These are phyloP conservation scores for Chlamydomonas urium DNA, from an alignment of 139 green algal species.

Conservation along the genomic window DNA sequence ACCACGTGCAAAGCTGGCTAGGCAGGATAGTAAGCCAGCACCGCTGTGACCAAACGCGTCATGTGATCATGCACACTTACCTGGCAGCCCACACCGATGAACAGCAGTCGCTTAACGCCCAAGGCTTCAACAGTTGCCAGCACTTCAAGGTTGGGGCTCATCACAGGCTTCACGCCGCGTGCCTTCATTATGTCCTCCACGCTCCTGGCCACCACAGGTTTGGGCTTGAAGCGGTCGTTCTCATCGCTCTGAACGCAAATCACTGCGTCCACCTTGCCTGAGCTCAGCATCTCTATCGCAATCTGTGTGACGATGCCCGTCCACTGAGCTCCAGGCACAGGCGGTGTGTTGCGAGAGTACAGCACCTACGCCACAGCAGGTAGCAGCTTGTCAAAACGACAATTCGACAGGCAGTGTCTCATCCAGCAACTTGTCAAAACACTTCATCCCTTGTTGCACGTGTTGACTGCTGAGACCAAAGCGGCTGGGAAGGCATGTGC, in stretches of 20 bases:
- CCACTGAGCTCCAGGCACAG: conserved; percentile 86
- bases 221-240: conserved; percentile 76
- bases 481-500: no score
- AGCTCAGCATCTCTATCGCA: conserved; percentile 73
- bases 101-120: conserved; percentile 73
- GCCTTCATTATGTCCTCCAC: conserved; percentile 83
- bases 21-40: no score
- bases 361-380: conserved; percentile 49
- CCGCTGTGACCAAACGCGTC: no score
- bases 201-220: conserved; percentile 75
- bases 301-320: conserved; percentile 50
- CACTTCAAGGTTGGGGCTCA: conserved; percentile 85
- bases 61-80: no score
- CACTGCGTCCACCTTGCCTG: conserved; percentile 87
- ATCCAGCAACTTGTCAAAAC: no score
- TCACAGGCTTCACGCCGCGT: conserved; percentile 87
- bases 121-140: conserved; percentile 91
- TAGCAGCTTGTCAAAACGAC: no score
- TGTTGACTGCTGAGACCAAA: no score
- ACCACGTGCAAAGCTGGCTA: no score
- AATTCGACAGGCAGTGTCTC: no score
- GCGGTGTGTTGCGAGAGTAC: conserved; percentile 66
- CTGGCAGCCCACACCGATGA: conserved; percentile 94
- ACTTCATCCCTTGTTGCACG: no score
- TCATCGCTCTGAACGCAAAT: conserved; percentile 89